Conservation (phyloP, 169 alveolate genomes). For the Cryptosporidium parvum region DNA sequence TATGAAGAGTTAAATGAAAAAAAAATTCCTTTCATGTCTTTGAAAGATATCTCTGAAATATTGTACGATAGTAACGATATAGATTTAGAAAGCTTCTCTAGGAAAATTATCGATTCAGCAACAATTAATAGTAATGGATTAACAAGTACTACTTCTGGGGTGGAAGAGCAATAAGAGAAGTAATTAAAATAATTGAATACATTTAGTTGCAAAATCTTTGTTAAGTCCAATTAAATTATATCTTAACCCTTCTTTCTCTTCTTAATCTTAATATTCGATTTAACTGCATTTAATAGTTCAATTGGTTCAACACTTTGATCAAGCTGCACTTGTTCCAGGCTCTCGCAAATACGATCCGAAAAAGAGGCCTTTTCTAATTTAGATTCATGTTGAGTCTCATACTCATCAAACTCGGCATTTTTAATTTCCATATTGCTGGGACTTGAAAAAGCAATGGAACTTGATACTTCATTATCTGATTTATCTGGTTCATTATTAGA, state of each 20-base stretch:
- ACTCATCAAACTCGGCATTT: not conserved
- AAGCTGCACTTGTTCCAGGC: constrained; percentile 59
- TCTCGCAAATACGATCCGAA: constrained; percentile 54
- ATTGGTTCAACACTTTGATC: constrained; percentile 21
- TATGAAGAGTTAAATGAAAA: constrained; percentile 85
- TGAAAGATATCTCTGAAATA: constrained; percentile 78
- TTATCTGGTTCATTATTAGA: not conserved
- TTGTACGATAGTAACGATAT: constrained; percentile 69
- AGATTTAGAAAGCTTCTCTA: constrained; percentile 54
- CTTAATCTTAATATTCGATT: constrained; percentile 44
- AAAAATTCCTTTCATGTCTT: constrained; percentile 68
- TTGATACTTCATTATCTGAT: not conserved
- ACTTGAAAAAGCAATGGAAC: not conserved
- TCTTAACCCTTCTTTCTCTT: constrained; percentile 40
- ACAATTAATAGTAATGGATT: constrained; percentile 44
- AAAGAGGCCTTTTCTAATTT: constrained; percentile 4
- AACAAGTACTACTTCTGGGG: constrained; percentile 65
- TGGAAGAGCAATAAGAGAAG: constrained; percentile 16
- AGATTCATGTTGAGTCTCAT: not conserved
- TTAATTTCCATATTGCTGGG: not conserved
- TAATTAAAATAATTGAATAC: not conserved
- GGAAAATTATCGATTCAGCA: constrained; percentile 1
- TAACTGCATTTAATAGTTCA: constrained; percentile 33
- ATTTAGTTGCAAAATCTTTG: not conserved
- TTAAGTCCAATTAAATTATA: not conserved